Evolutionary conservation across 2,329 filamentous ascomycete genomes (phyloP), one percentile per base, ranked within the genome.

Genomic region (Aspergillus intermedius): DNA sequence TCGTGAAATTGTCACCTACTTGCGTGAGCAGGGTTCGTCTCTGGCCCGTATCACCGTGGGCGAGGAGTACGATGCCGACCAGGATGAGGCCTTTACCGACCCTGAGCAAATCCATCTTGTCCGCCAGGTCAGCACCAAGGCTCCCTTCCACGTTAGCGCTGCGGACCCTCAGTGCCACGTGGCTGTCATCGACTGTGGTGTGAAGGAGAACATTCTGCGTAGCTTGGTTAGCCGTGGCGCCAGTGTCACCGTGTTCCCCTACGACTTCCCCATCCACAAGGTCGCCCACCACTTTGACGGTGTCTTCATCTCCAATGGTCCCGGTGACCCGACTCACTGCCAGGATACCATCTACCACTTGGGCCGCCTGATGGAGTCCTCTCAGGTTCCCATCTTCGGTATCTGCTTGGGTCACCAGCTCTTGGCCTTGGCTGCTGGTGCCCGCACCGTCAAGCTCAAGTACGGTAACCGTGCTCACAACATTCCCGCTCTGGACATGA

Each of bases 391-490:
- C 50, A 84, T 98, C 73, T 94, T 98, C 84, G 93, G 93, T 62
- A 97, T 98, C 66, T 98, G 93, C 70, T 82, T 98, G 58, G 93
- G 93, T 56, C 93, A 98, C 74, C 93, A 98, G 78, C 84, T 98
- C 46, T 79, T 98, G 50, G 91, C 91, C 56, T 81, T 96, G 59
- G 90, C 93, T 44, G 80, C 87, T 51, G 93, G 93, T 55, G 93
- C 88, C 47, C 80, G 83, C 62, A 97, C 93, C 53, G 86, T 94
- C 75, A 97, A 97, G 82, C 83, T 98, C 73, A 97, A 97, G 82
- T 98, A 96, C 72, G 93, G 93, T 65, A 98, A 98, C 81, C 87
- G 93, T 60, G 93, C 91, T 15, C 93, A 97, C 79, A 98, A 98
- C 79, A 97, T 97, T 62, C 93, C 93, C 7, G 90, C 91, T 52